Evolutionary conservation across 176 grass and related monocot genomes (phyloP).

Genomic region (Aegilops tauschii): DNA sequence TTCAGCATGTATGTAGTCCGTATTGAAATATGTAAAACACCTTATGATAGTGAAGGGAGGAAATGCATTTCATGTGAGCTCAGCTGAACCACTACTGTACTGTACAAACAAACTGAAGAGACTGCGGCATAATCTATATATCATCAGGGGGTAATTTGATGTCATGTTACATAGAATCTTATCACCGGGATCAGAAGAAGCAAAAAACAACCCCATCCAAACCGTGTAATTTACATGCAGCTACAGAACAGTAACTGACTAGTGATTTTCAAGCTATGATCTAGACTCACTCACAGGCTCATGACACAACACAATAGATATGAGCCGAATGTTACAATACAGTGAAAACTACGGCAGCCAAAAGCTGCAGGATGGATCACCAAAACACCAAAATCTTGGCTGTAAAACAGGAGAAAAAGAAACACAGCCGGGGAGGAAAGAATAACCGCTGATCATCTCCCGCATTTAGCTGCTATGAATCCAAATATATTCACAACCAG

Average conservation of each 20-base stretch:
- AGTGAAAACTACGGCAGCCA: constrained; percentile 22
- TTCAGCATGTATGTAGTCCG: no score
- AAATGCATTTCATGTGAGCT: neutral
- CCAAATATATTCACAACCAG: constrained; percentile 48
- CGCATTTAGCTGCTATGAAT: constrained; percentile 32
- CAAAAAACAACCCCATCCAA: constrained; percentile 4
- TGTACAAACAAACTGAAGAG: constrained; percentile 21
- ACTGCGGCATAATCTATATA: neutral
- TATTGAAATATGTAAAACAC: no score
- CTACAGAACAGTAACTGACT: constrained; percentile 38
- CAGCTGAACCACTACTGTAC: neutral
- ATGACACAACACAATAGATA: neutral
- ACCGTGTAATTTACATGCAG: constrained; percentile 46
- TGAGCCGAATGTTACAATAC: constrained; percentile 24
- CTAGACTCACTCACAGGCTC: constrained; percentile 20
- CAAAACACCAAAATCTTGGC: constrained; percentile 41
- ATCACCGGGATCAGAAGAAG: neutral
- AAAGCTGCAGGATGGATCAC: neutral
- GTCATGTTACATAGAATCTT: constrained; percentile 24
- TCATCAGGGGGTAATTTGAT: neutral
- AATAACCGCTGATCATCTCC: constrained; percentile 33
- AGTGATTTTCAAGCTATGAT: constrained; percentile 28
- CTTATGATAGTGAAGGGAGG: neutral
- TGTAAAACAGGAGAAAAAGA: constrained; percentile 27
- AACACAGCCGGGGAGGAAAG: constrained; percentile 43